Conservation (phyloP, 257 asterid genomes). For the Datura wrightii region DNA sequence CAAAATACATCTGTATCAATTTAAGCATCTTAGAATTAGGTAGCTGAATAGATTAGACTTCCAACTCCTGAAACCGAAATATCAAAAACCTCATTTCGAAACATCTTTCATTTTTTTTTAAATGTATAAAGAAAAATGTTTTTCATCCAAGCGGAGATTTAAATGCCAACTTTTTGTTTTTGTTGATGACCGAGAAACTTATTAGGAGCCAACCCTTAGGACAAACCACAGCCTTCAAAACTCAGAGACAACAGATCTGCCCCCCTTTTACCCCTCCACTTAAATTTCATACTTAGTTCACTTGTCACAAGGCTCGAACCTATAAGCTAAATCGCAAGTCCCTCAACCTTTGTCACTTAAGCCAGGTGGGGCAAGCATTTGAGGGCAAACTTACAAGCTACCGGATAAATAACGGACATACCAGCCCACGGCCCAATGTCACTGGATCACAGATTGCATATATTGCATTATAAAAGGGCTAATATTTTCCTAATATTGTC, state of each 20-base stretch:
- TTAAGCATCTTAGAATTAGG: neutral
- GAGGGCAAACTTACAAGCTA: neutral
- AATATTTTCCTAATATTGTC: neutral
- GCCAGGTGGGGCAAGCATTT: neutral
- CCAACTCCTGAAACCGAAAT: neutral
- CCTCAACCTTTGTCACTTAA: neutral
- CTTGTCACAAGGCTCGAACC: neutral
- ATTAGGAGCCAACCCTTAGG: neutral
- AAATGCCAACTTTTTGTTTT: neutral
- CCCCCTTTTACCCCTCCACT: neutral
- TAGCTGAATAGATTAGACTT: neutral
- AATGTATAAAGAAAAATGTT: constrained; percentile 1
- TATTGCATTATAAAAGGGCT: neutral
- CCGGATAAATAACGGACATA: neutral
- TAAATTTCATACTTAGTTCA: neutral
- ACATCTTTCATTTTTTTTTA: neutral
- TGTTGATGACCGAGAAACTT: neutral
- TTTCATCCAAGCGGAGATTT: neutral
- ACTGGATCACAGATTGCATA: neutral
- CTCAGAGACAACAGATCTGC: neutral
- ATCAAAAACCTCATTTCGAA: neutral
- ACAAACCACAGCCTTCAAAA: neutral
- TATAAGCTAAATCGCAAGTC: neutral
- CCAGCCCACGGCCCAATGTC: neutral
- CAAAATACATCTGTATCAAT: neutral